Conservation (phyloP, 164 flowering plant species). For the Aristolochia californica region DNA sequence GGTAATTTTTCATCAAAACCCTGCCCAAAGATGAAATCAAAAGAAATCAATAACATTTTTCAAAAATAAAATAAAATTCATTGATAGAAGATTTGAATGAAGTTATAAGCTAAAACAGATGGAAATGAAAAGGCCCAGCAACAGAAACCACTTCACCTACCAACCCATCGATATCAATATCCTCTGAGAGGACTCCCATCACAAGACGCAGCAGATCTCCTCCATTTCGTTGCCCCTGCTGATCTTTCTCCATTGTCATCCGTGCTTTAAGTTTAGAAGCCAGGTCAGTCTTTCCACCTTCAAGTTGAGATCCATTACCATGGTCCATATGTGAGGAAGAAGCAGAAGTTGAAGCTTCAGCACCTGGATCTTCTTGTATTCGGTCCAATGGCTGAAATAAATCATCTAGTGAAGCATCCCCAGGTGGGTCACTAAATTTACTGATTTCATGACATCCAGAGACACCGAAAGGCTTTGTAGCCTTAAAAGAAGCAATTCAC, state of each 20-base stretch:
- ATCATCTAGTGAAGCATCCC: slow-evolving; percentile 95
- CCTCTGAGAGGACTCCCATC: slow-evolving; percentile 79
- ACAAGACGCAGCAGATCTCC: slow-evolving; percentile 66
- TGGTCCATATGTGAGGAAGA: slow-evolving; percentile 43
- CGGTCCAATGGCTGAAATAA: slow-evolving; percentile 74
- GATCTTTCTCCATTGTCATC: slow-evolving; percentile 72
- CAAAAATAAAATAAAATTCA: slow-evolving; percentile 2
- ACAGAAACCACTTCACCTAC: slow-evolving; percentile 23
- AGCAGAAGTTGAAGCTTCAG: slow-evolving; percentile 74
- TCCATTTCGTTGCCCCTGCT: slow-evolving; percentile 53
- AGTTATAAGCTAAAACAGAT: not conserved
- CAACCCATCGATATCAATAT: slow-evolving; percentile 77
- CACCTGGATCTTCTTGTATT: slow-evolving; percentile 32
- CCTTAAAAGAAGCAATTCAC: slow-evolving; percentile 26
- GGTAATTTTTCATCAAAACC: slow-evolving; percentile 86
- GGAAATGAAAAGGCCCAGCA: not conserved
- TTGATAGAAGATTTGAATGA: not conserved
- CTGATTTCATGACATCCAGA: slow-evolving; percentile 56
- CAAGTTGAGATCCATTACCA: slow-evolving; percentile 24
- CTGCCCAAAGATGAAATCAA: slow-evolving; percentile 33
- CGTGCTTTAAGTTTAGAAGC: slow-evolving; percentile 77
- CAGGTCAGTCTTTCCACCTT: slow-evolving; percentile 64
- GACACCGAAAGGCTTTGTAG: slow-evolving; percentile 30
- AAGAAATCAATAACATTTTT: slow-evolving; percentile 3
- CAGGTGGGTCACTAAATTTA: slow-evolving; percentile 91